These are phyloP conservation scores for Boechera divaricarpa DNA, from an alignment of 345 rosid species.

Conservation along the genomic window DNA sequence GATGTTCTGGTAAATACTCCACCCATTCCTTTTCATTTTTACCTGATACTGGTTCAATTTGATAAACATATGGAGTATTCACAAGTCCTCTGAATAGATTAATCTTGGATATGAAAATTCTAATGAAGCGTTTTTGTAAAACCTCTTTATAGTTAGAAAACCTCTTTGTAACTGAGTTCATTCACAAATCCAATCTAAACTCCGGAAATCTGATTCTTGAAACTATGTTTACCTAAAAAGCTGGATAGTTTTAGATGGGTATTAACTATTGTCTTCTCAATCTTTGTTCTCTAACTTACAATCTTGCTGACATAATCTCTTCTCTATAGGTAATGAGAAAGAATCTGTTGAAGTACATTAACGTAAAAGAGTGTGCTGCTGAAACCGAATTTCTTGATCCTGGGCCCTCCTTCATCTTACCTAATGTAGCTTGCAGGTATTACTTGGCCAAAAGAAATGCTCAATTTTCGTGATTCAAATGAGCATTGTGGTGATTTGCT, in stretches of 20 bases:
- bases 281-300: slow-evolving; percentile 27
- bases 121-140: background rate
- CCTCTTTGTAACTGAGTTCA: background rate
- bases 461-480: slow-evolving; percentile 25
- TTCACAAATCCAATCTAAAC: background rate
- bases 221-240: slow-evolving; percentile 15
- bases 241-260: background rate
- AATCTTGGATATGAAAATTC: background rate
- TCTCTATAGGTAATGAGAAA: slow-evolving; percentile 71
- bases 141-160: background rate
- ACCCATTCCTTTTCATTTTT: slow-evolving; percentile 16
- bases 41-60: slow-evolving; percentile 14
- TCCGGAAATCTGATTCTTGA: background rate
- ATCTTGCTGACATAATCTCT: slow-evolving; percentile 28
- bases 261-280: slow-evolving; percentile 11
- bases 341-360: slow-evolving; percentile 77
- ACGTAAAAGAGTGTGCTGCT: slow-evolving; percentile 77
- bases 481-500: slow-evolving; percentile 30
- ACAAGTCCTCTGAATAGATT: slow-evolving; percentile 11
- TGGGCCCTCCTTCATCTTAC: slow-evolving; percentile 69
- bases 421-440: slow-evolving; percentile 91
- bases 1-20: slow-evolving; percentile 74
- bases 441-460: slow-evolving; percentile 29
- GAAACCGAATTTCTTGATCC: slow-evolving; percentile 82
- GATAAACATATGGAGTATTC: slow-evolving; percentile 26